Evolutionary conservation across 345 rosid species (phyloP).

Genomic region (Fremontodendron californicum): DNA sequence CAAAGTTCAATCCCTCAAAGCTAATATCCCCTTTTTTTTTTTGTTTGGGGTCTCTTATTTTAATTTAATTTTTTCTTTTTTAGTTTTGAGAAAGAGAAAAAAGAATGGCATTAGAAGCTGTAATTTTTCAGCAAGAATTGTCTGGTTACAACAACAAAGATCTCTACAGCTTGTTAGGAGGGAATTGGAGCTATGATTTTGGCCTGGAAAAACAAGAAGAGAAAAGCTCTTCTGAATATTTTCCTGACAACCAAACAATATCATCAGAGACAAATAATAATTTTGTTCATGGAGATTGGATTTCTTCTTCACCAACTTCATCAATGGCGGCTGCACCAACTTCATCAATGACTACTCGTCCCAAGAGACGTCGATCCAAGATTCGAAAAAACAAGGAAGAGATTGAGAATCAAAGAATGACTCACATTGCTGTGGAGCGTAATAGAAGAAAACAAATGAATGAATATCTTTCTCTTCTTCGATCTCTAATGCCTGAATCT

Average conservation of each 20-base stretch:
- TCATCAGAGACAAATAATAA: constrained; percentile 10
- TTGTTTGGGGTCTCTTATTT: not conserved
- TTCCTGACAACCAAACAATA: constrained; percentile 31
- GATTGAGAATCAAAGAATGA: constrained; percentile 85
- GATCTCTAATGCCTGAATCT: constrained; percentile 83
- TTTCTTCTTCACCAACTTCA: constrained; percentile 23
- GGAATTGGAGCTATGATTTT: constrained; percentile 34
- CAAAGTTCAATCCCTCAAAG: not conserved
- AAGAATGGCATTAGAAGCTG: constrained; percentile 71
- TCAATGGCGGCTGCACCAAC: too few species aligned
- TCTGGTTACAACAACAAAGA: constrained; percentile 41
- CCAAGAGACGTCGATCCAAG: constrained; percentile 59
- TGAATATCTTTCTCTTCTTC: constrained; percentile 68
- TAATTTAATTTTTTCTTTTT: too few species aligned
- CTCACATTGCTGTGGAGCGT: constrained; percentile 97
- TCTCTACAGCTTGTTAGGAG: too few species aligned
- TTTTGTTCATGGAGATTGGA: constrained; percentile 26
- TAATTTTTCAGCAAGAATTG: constrained; percentile 47
- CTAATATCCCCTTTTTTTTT: not conserved
- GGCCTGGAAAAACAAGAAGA: constrained; percentile 21
- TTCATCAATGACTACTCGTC: too few species aligned
- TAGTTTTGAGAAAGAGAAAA: constrained; percentile 8
- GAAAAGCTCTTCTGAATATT: not conserved
- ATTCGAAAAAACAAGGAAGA: constrained; percentile 70
- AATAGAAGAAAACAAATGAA: constrained; percentile 93